Evolutionary conservation across 805 yeast genomes (phyloP), one percentile per base, ranked within the genome.

Genomic region (Saccharomycopsis malanga): DNA sequence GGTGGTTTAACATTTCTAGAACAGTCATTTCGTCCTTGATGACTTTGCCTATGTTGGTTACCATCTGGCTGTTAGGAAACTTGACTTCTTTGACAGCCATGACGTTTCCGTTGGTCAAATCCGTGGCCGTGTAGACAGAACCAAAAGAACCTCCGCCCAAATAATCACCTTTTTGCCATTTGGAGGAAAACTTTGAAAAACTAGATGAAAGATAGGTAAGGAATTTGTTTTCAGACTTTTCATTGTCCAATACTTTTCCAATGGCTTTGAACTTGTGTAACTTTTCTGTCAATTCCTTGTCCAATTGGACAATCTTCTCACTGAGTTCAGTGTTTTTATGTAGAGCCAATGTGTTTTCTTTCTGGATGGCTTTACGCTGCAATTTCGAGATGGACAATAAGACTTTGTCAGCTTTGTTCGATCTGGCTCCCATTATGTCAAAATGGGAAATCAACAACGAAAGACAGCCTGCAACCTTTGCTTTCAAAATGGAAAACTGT

Each of bases 111-210:
- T 95, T 87, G 56, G 91, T 98, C 52, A 93, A 73, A 60, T 91
- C 88, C 20, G 87, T 81, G 0, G 97, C 95, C 0, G 93, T 88
- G 63, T 76, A 93, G 3, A 93, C 98, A 50, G 84, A 79, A 4
- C 98, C 98, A 71, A 91, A 93, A 0, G 96, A 78, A 37, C 98
- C 98, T 38, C 95, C 91, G 1, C 98, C 98, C 57, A 93, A 77
- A 58, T 81, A 87, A 53, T 81, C 78, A 40, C 96, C 95, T 67
- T 91, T 95, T 63, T 93, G 97, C 98, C 98, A 93, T 64, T 96
- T 79, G 53, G 93, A 87, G 0, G 96, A 83, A 24, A 89, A 84
- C 56, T 88, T 83, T 2, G 95, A 83, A 58, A 88, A 80, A 0
- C 94, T 83, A 0, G 96, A 85, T 0, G 97, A 95, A 48, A 94